Base-by-base conservation (phyloP, 2,329 filamentous ascomycete species). In the Pseudogymnoascus sp. region DNA sequence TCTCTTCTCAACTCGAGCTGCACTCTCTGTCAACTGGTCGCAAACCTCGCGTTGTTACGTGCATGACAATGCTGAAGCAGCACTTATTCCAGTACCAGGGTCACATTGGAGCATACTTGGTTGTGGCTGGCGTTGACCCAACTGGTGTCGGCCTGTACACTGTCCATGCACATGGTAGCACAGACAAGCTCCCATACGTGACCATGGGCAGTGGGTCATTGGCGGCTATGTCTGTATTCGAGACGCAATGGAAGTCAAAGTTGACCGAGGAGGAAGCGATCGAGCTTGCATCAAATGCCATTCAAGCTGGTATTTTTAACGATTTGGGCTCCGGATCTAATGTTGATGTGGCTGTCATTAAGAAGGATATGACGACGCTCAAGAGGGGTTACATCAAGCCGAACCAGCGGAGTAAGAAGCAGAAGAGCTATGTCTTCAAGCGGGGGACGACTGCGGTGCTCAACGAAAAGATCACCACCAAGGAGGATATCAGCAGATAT, bases 11-110 rank as follows among this genome's bases (percentile, higher is more conserved):
- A 81, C 89, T 99, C 76, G 95, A 99, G 82, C 87, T 99, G 66
- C 95, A 99, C 82, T 86, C 93, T 63, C 88, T 99, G 72, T 97
- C 92, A 64, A 97, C 95, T 31, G 93, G 93, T 77, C 93, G 95
- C 76, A 92, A 95, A 78, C 93, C 95, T 65, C 92, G 95, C 75
- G 96, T 99, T 71, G 93, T 97, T 70, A 99, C 95, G 67, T 96
- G 93, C 83, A 99, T 99, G 95, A 99, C 95, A 61, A 88, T 99
- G 82, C 88, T 99, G 69, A 99, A 99, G 83, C 95, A 99, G 80
- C 95, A 99, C 78, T 90, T 99, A 67, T 99, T 99, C 89, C 88
- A 90, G 72, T 91, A 99, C 83, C 95, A 99, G 78, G 95, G 95
- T 70, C 85, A 99, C 80, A 96, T 99, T 71, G 95, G 96, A 71